Evolutionary conservation across 2,329 filamentous ascomycete genomes (phyloP), one percentile per base, ranked within the genome.

Genomic region (Aspergillus fumigatus): DNA sequence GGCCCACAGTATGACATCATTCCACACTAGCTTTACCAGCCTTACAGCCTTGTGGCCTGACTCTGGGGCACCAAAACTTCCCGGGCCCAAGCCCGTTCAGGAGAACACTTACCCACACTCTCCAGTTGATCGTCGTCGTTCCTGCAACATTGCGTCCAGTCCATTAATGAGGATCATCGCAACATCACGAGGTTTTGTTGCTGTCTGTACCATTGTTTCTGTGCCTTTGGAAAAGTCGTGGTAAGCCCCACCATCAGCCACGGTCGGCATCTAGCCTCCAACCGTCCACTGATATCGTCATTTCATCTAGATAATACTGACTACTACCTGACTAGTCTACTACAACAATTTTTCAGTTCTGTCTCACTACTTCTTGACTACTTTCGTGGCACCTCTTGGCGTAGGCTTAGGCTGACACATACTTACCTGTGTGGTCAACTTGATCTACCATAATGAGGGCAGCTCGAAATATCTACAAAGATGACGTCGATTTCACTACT

Each of bases 401-500:
- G 21, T 10, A 23, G 10, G 19, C 23, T 47, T 17, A 47, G 23
- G 40, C 47, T 50, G 56, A 40, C 59, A 51, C 52, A 3, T 47
- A 7, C 17, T 11, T 7, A 3, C 21, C 23, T 19, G 21, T 11
- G 4, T 47, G 21, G 19, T 25, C 23, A 17, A 25, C 14, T 38
- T 7, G 7, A 38, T 38, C 48, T 35, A 35, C 29, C 27, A 65
- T 29, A 17, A 76, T 76, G 73, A 66, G 68, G 40, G 58, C 63
- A n/a, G 55, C 71, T 9, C 68, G 70, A 56, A 78, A 78, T 58
- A 73, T 80, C 48, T 88, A 87, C 70, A 77, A 79, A 52, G 74
- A 81, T 26, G 81, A 81, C 45, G 75, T 89, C 27, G 82, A 89
- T 64, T 89, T 89, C 68, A 75, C 79, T 35, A 74, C 77, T 17